Evolutionary conservation across 441 rosid genomes (phyloP).

Genomic region (Gossypium gossypioides): DNA sequence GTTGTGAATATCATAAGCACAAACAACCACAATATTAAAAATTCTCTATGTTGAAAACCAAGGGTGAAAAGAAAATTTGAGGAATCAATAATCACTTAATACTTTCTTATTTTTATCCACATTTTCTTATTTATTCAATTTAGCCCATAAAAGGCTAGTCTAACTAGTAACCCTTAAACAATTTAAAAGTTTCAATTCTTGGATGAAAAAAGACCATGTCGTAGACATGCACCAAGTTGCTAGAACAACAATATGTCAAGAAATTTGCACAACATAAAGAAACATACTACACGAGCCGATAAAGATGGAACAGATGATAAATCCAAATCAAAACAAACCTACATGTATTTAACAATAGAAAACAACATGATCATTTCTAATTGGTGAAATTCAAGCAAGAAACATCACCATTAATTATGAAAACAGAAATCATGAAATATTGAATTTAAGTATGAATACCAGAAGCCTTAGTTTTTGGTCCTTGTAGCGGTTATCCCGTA

Average conservation of each 20-base stretch:
- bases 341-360: neutral
- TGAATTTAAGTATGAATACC: conserved; percentile 30
- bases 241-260: neutral
- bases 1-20: neutral
- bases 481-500: conserved; percentile 78
- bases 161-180: neutral
- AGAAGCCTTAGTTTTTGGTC: conserved; percentile 86
- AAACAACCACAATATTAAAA: neutral
- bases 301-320: neutral
- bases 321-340: neutral
- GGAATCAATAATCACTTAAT: neutral
- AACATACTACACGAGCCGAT: neutral
- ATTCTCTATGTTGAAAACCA: neutral
- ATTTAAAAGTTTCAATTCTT: neutral
- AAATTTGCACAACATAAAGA: neutral
- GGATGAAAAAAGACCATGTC: neutral
- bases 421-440: conserved; percentile 6
- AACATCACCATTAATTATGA: neutral
- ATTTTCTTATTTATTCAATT: neutral
- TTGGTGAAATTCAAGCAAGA: conserved; percentile 3
- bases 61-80: neutral
- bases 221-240: neutral
- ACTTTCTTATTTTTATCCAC: neutral
- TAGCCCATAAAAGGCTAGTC: neutral
- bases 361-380: neutral